A percentile compares a stretch with the other conserved stretches of the same genome.
phyloP scores from a whole-genome alignment of 495 filamentous ascomycete species.

The Pyrenula aspistea region DNA sequence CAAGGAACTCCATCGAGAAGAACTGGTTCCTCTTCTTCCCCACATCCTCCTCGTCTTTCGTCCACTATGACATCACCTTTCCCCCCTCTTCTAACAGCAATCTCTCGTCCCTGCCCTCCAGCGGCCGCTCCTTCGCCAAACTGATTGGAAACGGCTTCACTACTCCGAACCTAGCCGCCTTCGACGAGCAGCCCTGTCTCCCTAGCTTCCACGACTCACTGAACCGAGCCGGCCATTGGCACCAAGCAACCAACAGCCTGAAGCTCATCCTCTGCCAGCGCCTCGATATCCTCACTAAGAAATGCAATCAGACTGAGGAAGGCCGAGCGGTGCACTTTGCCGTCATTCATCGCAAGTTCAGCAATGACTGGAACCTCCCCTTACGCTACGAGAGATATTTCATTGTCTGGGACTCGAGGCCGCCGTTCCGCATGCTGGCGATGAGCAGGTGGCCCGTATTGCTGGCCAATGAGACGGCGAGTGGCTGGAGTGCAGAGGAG shows the following conservation, averaged over 20 bases:
- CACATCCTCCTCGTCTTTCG: conserved; percentile 11
- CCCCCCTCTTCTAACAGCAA: not conserved
- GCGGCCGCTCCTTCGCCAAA: conserved; percentile 22
- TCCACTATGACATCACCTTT: conserved; percentile 21
- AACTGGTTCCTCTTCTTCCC: conserved; percentile 27
- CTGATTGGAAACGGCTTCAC: conserved; percentile 24
- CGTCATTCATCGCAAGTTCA: conserved; percentile 22
- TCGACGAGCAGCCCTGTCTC: conserved; percentile 18
- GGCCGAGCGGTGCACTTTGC: conserved; percentile 18
- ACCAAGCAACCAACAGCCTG: conserved; percentile 25
- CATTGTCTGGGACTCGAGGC: conserved; percentile 18
- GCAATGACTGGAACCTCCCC: conserved; percentile 19
- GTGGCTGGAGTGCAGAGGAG: conserved; percentile 18
- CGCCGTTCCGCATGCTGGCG: not conserved
- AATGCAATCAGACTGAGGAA: conserved; percentile 7
- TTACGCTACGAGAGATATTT: conserved; percentile 26
- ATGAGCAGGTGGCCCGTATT: conserved; percentile 21
- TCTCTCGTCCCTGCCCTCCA: conserved; percentile 1
- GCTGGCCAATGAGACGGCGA: conserved; percentile 24
- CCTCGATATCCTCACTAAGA: conserved; percentile 4
- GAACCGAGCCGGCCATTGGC: conserved; percentile 16
- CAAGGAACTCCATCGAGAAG: conserved; percentile 22
- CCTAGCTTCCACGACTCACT: conserved; percentile 3
- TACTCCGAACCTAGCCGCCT: conserved; percentile 23
- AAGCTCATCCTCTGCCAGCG: conserved; percentile 23